phyloP scores from a whole-genome alignment of 345 rosid genomes.

The Laguncularia racemosa region DNA sequence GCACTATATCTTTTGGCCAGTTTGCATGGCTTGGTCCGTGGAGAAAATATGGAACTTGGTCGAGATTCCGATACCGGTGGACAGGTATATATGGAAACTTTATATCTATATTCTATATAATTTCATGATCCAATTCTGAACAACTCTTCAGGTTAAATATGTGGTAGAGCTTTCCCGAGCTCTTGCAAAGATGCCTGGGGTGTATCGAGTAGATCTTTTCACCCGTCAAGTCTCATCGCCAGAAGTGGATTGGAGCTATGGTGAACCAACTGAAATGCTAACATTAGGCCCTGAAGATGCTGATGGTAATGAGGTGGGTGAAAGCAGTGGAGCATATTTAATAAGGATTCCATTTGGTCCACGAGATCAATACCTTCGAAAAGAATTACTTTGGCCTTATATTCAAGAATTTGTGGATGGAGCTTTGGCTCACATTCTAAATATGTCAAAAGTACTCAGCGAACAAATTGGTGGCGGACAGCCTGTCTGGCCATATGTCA shows the following conservation, averaged over 20 bases:
- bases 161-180: conserved; percentile 96
- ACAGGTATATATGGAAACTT: conserved; percentile 40
- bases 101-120: background rate
- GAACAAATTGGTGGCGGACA: conserved; percentile 82
- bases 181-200: conserved; percentile 94
- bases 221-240: conserved; percentile 81
- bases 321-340: conserved; percentile 93
- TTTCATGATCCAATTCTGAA: background rate
- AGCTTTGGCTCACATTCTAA: conserved; percentile 77
- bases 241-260: conserved; percentile 97
- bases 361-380: conserved; percentile 64
- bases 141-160: conserved; percentile 64
- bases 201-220: conserved; percentile 90
- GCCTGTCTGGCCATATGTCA: conserved; percentile 94
- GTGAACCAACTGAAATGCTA: conserved; percentile 97
- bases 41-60: conserved; percentile 98
- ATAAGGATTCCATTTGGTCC: conserved; percentile 95
- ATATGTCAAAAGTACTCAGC: conserved; percentile 84
- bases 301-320: conserved; percentile 62
- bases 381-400: conserved; percentile 85
- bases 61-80: conserved; percentile 98
- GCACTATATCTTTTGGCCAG: conserved; percentile 26
- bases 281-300: conserved; percentile 54
- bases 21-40: conserved; percentile 91
- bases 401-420: conserved; percentile 97